Evolutionary conservation across 768 basidiomycete species (phyloP).

Genomic region (button mushroom (Agaricus bisporus)): DNA sequence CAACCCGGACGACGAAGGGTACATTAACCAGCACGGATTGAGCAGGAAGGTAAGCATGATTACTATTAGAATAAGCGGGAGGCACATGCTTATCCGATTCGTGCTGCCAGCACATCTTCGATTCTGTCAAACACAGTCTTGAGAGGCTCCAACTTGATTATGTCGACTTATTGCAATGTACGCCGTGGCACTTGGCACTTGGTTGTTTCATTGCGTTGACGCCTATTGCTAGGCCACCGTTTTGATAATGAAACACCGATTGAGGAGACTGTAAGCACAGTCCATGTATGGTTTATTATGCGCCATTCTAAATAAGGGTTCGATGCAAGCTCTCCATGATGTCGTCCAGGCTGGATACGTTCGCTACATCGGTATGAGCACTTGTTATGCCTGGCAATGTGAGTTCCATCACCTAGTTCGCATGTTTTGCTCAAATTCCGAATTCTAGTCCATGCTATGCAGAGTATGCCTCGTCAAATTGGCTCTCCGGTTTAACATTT

Average conservation of each 20-base stretch:
- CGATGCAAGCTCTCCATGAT: slow-evolving; percentile 65
- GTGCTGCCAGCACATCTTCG: slow-evolving; percentile 56
- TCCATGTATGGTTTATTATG: not conserved
- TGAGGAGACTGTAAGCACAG: slow-evolving; percentile 38
- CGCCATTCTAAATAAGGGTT: slow-evolving; percentile 13
- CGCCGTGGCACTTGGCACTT: slow-evolving; percentile 6
- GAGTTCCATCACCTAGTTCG: slow-evolving; percentile 9
- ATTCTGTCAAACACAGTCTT: slow-evolving; percentile 53
- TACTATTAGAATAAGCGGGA: not conserved
- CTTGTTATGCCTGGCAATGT: slow-evolving; percentile 53
- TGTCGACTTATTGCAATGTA: slow-evolving; percentile 70
- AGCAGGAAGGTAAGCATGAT: slow-evolving; percentile 24
- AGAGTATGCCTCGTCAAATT: slow-evolving; percentile 29
- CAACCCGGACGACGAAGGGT: slow-evolving; percentile 35
- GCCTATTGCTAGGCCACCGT: slow-evolving; percentile 34
- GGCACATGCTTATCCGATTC: not conserved
- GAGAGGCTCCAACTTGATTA: slow-evolving; percentile 70
- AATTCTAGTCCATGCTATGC: slow-evolving; percentile 45
- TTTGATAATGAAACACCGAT: slow-evolving; percentile 56
- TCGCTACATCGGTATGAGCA: slow-evolving; percentile 57
- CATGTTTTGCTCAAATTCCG: not conserved
- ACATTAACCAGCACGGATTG: slow-evolving; percentile 47
- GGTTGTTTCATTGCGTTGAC: not conserved
- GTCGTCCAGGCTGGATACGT: slow-evolving; percentile 59
- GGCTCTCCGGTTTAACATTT: not conserved